Percentiles rank a stretch among this genome's conserved stretches.
phyloP scores from a whole-genome alignment of 2,329 filamentous ascomycete species.

The Emmonsiellopsis sp. region DNA sequence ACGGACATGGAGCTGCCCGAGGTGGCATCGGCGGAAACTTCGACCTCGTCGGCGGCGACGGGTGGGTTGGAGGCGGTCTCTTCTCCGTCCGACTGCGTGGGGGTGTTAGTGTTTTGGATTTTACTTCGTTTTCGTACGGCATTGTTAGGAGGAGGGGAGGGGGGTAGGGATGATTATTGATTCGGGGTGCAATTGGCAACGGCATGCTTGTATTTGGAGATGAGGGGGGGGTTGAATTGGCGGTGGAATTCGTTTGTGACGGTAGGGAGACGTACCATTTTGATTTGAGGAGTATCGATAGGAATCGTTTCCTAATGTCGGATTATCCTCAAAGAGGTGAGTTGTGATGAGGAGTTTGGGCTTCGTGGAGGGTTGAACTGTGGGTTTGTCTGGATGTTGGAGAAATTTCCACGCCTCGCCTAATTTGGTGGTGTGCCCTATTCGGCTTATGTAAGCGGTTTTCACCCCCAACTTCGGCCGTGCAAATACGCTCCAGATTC shows the following conservation, averaged over 20 bases:
- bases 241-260: not conserved
- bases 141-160: not conserved
- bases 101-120: not conserved
- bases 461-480: conserved; percentile 5
- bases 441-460: conserved; percentile 9
- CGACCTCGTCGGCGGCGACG: conserved; percentile 75
- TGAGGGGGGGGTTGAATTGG: not conserved
- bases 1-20: conserved; percentile 81
- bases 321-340: conserved; percentile 45
- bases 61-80: conserved; percentile 70
- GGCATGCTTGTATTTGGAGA: not conserved
- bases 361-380: not conserved
- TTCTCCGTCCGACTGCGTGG: conserved; percentile 94
- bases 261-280: conserved; percentile 34
- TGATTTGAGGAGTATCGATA: conserved; percentile 22
- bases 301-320: conserved; percentile 33
- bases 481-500: not conserved
- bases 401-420: conserved; percentile 5
- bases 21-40: conserved; percentile 83
- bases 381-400: not conserved
- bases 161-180: no score
- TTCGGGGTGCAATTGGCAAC: not conserved
- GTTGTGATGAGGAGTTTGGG: not conserved
- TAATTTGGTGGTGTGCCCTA: conserved; percentile 23
- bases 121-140: not conserved